phyloP scores from a whole-genome alignment of 768 basidiomycete species.

The Pleurotus platypus region DNA sequence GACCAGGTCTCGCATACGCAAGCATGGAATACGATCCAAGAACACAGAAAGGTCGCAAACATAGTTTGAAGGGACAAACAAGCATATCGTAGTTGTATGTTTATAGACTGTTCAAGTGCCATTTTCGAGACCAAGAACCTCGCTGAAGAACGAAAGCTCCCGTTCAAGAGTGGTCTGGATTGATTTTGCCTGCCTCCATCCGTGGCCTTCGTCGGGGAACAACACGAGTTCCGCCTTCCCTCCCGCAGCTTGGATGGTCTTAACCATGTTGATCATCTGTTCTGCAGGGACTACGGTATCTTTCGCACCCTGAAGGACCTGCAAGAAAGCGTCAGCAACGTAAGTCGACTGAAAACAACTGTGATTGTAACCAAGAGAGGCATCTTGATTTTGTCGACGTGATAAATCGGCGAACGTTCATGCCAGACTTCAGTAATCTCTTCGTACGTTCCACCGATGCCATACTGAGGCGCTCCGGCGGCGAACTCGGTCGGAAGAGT shows the following conservation, averaged over 20 bases:
- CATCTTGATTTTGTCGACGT: conserved; percentile 44
- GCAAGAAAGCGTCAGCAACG: background rate
- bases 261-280: conserved; percentile 42
- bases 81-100: no score
- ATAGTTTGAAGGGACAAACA: no score
- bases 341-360: no score
- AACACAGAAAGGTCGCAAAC: no score
- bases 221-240: conserved; percentile 37
- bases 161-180: conserved; percentile 33
- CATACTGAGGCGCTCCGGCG: conserved; percentile 44
- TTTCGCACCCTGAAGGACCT: conserved; percentile 49
- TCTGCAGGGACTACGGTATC: conserved; percentile 50
- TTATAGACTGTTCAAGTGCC: no score
- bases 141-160: conserved; percentile 36
- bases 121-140: conserved; percentile 17
- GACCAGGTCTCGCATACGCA: no score
- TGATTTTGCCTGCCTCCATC: conserved; percentile 38
- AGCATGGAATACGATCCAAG: no score
- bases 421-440: conserved; percentile 45
- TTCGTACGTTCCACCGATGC: conserved; percentile 49
- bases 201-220: conserved; percentile 50
- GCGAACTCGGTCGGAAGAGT: conserved; percentile 33
- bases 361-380: conserved; percentile 44
- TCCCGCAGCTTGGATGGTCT: conserved; percentile 30
- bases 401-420: conserved; percentile 47